A percentile compares a stretch with the other conserved stretches of the same genome.
phyloP scores from a whole-genome alignment of 148 eudicot genomes.

The Vaccinium myrtillus region DNA sequence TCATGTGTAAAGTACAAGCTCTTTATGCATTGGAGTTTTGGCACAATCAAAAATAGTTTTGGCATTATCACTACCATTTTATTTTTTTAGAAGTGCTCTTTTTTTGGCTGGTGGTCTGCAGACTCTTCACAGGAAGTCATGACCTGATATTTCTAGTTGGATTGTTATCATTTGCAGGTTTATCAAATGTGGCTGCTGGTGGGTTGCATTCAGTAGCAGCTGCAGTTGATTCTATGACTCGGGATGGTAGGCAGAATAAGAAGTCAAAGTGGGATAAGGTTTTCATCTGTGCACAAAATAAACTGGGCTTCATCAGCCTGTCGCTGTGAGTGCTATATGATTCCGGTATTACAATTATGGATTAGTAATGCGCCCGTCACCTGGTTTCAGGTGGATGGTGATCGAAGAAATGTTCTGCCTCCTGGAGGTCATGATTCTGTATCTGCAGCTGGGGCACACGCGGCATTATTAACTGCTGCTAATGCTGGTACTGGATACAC shows the following conservation, averaged over 20 bases:
- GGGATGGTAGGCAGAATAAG: conserved; percentile 83
- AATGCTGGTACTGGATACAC: conserved; percentile 84
- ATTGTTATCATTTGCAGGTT: conserved; percentile 40
- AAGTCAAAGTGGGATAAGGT: conserved; percentile 99
- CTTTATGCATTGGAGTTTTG: no score
- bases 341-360: neutral
- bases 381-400: conserved; percentile 75
- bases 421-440: conserved; percentile 56
- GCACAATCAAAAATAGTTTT: no score
- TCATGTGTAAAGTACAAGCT: no score
- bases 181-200: conserved; percentile 39
- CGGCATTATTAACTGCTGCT: conserved; percentile 61
- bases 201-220: conserved; percentile 39
- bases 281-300: conserved; percentile 3
- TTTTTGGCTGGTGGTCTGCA: conserved; percentile 4
- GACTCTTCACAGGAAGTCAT: neutral
- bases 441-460: conserved; percentile 56
- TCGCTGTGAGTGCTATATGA: neutral
- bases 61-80: no score
- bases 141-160: conserved; percentile 11
- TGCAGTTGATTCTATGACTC: conserved; percentile 43
- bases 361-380: neutral
- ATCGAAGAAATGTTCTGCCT: conserved; percentile 42
- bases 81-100: neutral
- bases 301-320: neutral